Evolutionary conservation across 2,329 filamentous ascomycete species (phyloP).

Genomic region (Zelopaecilomyces penicillatus): DNA sequence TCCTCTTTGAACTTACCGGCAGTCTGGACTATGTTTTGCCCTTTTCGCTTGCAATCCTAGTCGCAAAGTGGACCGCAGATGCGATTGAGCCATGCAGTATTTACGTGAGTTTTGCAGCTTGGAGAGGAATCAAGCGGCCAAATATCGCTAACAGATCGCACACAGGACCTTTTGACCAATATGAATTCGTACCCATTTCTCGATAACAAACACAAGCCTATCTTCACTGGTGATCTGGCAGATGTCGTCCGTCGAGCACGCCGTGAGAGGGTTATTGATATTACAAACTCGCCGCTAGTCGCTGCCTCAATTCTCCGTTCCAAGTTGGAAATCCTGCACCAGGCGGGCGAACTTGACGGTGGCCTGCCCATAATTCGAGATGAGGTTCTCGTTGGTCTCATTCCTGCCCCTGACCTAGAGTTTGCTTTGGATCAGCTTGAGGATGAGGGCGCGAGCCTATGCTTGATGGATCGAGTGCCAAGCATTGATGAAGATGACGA

Average conservation of each 20-base stretch:
- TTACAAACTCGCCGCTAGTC: conserved; percentile 72
- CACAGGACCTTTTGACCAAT: conserved; percentile 77
- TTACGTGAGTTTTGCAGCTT: conserved; percentile 49
- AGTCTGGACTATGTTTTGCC: conserved; percentile 92
- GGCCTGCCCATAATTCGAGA: conserved; percentile 80
- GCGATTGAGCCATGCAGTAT: conserved; percentile 91
- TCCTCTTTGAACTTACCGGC: conserved; percentile 91
- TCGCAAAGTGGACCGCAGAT: conserved; percentile 97
- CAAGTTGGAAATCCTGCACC: conserved; percentile 75
- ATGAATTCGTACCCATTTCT: conserved; percentile 97
- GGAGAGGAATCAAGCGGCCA: background rate
- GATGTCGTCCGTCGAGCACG: conserved; percentile 76
- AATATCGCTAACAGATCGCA: conserved; percentile 9
- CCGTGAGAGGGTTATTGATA: conserved; percentile 76
- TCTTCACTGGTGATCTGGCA: conserved; percentile 80
- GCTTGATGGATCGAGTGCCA: conserved; percentile 68
- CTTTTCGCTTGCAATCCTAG: conserved; percentile 83
- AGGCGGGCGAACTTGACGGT: conserved; percentile 82
- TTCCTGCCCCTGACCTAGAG: conserved; percentile 88
- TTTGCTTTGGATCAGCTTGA: conserved; percentile 80
- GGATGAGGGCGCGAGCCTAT: conserved; percentile 65
- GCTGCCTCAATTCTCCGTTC: conserved; percentile 65
- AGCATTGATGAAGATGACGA: conserved; percentile 58
- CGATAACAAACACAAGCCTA: conserved; percentile 89
- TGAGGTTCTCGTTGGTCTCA: conserved; percentile 75